Conservation (phyloP, 2,329 filamentous ascomycete genomes). For the Lachnellula arida region DNA sequence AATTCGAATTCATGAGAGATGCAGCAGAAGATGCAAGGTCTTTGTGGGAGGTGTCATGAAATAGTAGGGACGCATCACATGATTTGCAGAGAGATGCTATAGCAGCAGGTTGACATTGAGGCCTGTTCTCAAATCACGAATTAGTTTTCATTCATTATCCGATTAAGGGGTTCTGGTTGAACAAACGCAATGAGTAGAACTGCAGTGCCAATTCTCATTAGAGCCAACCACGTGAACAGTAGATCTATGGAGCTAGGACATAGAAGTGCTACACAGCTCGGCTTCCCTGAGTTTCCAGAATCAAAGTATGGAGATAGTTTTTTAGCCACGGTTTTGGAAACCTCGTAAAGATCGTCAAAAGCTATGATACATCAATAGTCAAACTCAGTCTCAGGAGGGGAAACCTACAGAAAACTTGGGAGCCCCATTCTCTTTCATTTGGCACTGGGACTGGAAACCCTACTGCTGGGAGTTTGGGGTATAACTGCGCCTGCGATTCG, state of each 20-base stretch:
- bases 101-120: constrained; percentile 41
- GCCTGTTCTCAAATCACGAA: constrained; percentile 30
- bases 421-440: not conserved
- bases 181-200: constrained; percentile 53
- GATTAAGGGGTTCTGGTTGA: not conserved
- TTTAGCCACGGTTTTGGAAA: not conserved
- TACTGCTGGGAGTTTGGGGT: constrained; percentile 41
- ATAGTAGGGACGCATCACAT: constrained; percentile 42
- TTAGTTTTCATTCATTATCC: not conserved
- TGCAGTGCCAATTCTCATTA: constrained; percentile 50
- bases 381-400: not conserved
- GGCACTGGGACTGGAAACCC: constrained; percentile 44
- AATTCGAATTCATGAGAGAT: constrained; percentile 15
- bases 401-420: constrained; percentile 13
- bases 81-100: constrained; percentile 49
- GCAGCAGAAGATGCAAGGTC: constrained; percentile 11
- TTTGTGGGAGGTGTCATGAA: constrained; percentile 34
- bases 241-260: constrained; percentile 54
- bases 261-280: constrained; percentile 44
- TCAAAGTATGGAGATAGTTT: not conserved
- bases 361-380: not conserved
- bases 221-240: constrained; percentile 54
- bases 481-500: constrained; percentile 39
- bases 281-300: not conserved
- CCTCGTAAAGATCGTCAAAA: not conserved